phyloP scores from a whole-genome alignment of 345 rosid genomes.

The Citrus australasica region DNA sequence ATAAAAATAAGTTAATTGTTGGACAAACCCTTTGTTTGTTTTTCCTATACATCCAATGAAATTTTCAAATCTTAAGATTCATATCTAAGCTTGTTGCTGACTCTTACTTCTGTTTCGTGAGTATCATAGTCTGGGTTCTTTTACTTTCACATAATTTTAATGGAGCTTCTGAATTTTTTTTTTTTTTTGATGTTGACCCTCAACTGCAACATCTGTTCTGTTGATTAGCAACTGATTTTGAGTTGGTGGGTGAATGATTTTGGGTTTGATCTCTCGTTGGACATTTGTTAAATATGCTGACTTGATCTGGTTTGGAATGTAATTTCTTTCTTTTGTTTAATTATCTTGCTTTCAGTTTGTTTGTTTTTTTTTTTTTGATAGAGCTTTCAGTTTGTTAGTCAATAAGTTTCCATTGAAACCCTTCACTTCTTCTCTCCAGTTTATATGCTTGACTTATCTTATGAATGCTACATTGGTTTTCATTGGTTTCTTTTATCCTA shows the following conservation, averaged over 20 bases:
- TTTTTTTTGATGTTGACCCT: background rate
- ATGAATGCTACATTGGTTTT: background rate
- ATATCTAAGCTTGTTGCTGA: background rate
- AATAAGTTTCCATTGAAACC: background rate
- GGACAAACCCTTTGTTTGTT: background rate
- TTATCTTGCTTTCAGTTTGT: background rate
- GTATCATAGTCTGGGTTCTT: conserved; percentile 20
- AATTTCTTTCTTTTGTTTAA: background rate
- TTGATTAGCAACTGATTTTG: conserved; percentile 2
- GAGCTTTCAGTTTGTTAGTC: background rate
- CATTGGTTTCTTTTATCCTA: background rate
- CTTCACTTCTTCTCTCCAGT: background rate
- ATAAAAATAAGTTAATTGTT: background rate
- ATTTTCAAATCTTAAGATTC: background rate
- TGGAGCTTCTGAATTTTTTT: background rate
- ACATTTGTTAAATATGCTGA: background rate
- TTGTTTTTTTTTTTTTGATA: too few species aligned
- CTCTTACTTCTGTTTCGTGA: conserved; percentile 5
- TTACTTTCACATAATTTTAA: background rate
- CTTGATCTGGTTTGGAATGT: background rate
- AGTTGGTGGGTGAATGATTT: background rate
- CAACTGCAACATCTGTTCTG: background rate
- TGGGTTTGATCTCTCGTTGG: background rate
- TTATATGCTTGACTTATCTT: background rate
- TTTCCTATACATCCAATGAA: background rate